Percentiles rank a stretch among this genome's conserved stretches.
phyloP scores from a whole-genome alignment of 2,329 filamentous ascomycete genomes.

The Emmonsia crescens region DNA sequence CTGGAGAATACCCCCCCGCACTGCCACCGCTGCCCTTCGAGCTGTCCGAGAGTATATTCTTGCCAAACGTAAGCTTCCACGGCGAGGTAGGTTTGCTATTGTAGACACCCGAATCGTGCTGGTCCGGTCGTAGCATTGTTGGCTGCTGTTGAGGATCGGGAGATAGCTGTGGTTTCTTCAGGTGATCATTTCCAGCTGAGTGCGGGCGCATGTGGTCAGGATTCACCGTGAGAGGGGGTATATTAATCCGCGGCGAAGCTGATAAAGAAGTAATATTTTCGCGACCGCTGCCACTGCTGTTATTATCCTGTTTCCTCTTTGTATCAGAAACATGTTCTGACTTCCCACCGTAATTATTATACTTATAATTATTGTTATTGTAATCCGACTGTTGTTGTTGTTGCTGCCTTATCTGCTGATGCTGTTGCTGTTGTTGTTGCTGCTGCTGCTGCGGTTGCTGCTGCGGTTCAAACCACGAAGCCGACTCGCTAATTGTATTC shows the following conservation, averaged over 20 bases:
- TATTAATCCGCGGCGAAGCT: background rate
- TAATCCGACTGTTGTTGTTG: background rate
- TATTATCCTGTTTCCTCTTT: background rate
- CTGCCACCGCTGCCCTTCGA: constrained; percentile 17
- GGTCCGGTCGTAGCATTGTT: constrained; percentile 4
- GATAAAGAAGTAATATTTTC: background rate
- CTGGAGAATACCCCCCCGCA: constrained; percentile 16
- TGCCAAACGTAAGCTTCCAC: constrained; percentile 27
- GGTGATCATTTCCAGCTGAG: background rate
- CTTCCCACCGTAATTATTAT: constrained; percentile 1
- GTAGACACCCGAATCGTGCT: constrained; percentile 6
- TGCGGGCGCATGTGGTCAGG: background rate
- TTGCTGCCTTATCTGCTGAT: background rate
- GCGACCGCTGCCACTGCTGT: background rate
- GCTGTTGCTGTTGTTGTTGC: background rate
- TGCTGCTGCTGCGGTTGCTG: background rate
- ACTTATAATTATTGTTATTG: background rate
- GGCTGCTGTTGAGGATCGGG: background rate
- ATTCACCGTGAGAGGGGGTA: background rate
- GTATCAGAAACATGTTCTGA: background rate
- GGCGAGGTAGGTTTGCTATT: constrained; percentile 26
- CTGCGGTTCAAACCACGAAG: constrained; percentile 12
- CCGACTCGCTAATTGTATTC: constrained; percentile 19
- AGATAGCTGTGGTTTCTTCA: background rate
- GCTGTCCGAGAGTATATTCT: constrained; percentile 17